Evolutionary conservation across 768 basidiomycete genomes (phyloP), one percentile per base, ranked within the genome.

Genomic region (Tulasnella calospora): DNA sequence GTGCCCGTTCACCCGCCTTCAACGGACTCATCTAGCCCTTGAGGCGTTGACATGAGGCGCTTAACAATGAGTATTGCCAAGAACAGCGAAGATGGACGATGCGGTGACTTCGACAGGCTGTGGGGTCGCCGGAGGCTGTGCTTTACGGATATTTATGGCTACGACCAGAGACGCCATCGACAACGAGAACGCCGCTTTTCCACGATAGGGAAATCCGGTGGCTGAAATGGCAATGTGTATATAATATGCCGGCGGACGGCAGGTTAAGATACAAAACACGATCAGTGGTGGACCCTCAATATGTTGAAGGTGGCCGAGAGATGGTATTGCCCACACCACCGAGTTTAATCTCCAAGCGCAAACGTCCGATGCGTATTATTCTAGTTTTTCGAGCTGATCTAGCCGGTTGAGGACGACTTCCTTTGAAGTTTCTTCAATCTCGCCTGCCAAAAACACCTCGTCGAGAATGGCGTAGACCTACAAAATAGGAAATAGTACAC

Each of bases 381-480:
- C 96, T 77, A 98, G 86, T 85, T 96, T 95, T 86, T 99, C 98
- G 80, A 99, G 86, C 82, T 93, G 92, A 81, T 98, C 97, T 71
- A 99, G 85, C 80, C 98, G 89, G 73, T 92, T 89, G 67, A 99
- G 85, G 2, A 99, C 96, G 38, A 99, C 97, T 76, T 96, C 94
- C 83, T 98, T 99, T 83, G 94, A 95, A 44, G 97, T 99, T 85
- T 99, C 98, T 85, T 99, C 96, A 57, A 99, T 93, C 85, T 99
- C 98, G 6, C 98, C 98, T 3, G 98, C 98, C 19, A 99, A 88
- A 86, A 99, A 99, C 74, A 98, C 94, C 83, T 99, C 98, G 83
- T 99, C 98, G 78, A 99, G 87, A 76, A 99, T 98, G 3, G 98
- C 96, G 82, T 99, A 99, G 9, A 99, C 97, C 94, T 97, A 74